Base-by-base conservation (phyloP, 306 rosid species). In the Rosa rugosa region DNA sequence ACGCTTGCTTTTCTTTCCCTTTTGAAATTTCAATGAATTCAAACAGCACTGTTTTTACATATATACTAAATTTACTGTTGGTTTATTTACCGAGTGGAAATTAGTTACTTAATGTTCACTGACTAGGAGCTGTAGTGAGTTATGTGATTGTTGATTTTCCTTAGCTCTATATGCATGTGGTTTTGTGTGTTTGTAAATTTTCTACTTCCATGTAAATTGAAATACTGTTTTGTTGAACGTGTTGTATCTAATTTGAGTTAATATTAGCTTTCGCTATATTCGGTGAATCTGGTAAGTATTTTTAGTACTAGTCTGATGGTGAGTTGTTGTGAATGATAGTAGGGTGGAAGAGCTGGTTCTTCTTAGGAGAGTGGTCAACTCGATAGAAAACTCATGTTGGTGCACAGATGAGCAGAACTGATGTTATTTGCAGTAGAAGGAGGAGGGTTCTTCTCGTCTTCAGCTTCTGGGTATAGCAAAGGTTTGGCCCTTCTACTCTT, bases 401-500 rank as follows among this genome's bases (percentile, higher is more conserved):
- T 83, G 86, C 36, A 87, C 96, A 89, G 80, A 95, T 93, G 98
- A 91, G 96, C 84, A 89, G 93, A 89, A 84, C 99, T 89, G 90
- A 93, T 95, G 98, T 88, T 95, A 93, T 85, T 95, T 79, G 96
- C 98, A 86, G 97, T 91, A 85, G 98, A 93, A 87, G 99, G 98
- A 81, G 96, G 99, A 77, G 96, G 97, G 69, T 93, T 95, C 91
- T 95, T 95, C 91, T 95, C 99, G 79, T 85, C 99, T 88, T 94
- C 99, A 76, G 97, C 99, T 72, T 88, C 97, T 75, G 99, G 99
- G 80, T 95, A 91, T 89, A 93, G 97, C 84, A 94, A 94, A 79
- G 99, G 99, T 80, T 86, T 92, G 86, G 74, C 97, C 94, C 95
- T 94, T 85, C 97, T 95, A 73, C 91, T 95, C 75, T 86, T 95